Evolutionary conservation across 805 yeast species (phyloP), one percentile per base, ranked within the genome.

Genomic region (Komagataella mondaviorum): DNA sequence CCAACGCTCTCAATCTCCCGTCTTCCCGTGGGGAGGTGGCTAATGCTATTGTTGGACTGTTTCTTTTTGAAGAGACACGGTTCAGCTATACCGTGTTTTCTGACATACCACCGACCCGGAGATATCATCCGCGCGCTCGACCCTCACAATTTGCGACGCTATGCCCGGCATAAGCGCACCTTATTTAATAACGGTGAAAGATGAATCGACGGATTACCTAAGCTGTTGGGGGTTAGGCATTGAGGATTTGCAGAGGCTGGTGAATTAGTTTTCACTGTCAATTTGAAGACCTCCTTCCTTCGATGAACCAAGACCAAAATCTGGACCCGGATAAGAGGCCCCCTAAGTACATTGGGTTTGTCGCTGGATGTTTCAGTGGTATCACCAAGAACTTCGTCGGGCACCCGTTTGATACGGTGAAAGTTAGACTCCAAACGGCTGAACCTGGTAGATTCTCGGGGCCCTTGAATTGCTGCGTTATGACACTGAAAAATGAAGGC

Each of bases 351-450:
- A 75, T 82, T 54, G 96, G 96, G 18, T 89, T 88, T 61, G 76
- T 88, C 20, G 96, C 96, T 2, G 97, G 96, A 6, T 80, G 85
- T 60, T 85, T 85, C 61, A 83, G 91, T 0, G 97, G 96, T 20
- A 78, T 87, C 22, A 84, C 87, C 59, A 89, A 89, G 63, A 85
- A 89, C 58, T 81, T 84, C 0, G 96, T 89, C 7, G 96, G 96
- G 2, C 96, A 88, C 64, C 96, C 96, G 8, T 87, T 89, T 58
- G 96, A 89, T 64, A 86, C 96, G 1, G 81, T 89, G 56, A 88
- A 88, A 61, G 96, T 88, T 16, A 71, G 96, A 51, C 70, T 88
- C 51, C 96, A 88, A 60, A 83, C 88, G 1, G 78, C 83, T 6
- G 81, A 88, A 6, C 74, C 78, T 1, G 80, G 81, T 0, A 70